A percentile compares a stretch with the other conserved stretches of the same genome.
Evolutionary conservation across 192 early-diverging fungal species (phyloP).

Genomic region (Coemansia sp.): DNA sequence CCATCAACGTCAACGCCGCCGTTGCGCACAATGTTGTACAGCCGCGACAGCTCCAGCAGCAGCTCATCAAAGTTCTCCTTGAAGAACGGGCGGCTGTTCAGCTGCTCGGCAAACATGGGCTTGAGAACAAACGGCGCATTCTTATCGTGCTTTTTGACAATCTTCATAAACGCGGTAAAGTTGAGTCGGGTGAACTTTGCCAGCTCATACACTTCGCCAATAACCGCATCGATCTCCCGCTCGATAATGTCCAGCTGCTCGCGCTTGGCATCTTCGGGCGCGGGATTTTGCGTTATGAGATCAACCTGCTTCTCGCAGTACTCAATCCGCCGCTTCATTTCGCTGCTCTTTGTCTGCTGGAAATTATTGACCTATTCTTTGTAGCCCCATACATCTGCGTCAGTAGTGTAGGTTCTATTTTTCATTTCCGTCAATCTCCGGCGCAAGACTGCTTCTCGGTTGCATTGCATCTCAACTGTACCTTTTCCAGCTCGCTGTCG

Average conservation of each 20-base stretch:
- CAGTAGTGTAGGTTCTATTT: neutral
- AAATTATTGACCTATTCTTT: conserved; percentile 60
- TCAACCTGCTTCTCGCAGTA: conserved; percentile 63
- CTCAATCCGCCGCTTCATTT: conserved; percentile 69
- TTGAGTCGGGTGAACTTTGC: conserved; percentile 76
- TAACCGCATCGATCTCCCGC: conserved; percentile 68
- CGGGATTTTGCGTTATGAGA: conserved; percentile 55
- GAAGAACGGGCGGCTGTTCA: conserved; percentile 83
- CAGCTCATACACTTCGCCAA: conserved; percentile 75
- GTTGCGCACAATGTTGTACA: conserved; percentile 74
- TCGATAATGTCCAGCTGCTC: conserved; percentile 62
- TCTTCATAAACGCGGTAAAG: conserved; percentile 85
- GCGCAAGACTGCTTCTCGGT: conserved; percentile 4
- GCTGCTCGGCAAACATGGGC: conserved; percentile 74
- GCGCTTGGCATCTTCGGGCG: conserved; percentile 42
- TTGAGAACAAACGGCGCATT: conserved; percentile 79
- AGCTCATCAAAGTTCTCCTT: conserved; percentile 84
- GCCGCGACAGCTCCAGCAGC: conserved; percentile 78
- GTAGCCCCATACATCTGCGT: too few species aligned
- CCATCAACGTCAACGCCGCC: conserved; percentile 62
- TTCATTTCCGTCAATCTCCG: conserved; percentile 22
- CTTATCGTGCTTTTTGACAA: conserved; percentile 99
- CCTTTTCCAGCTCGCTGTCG: conserved; percentile 89
- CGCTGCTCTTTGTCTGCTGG: conserved; percentile 70
- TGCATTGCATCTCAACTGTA: conserved; percentile 13